These are phyloP conservation scores for Curvularia sp. DNA, from an alignment of 2,329 filamentous ascomycete genomes.

Conservation along the genomic window DNA sequence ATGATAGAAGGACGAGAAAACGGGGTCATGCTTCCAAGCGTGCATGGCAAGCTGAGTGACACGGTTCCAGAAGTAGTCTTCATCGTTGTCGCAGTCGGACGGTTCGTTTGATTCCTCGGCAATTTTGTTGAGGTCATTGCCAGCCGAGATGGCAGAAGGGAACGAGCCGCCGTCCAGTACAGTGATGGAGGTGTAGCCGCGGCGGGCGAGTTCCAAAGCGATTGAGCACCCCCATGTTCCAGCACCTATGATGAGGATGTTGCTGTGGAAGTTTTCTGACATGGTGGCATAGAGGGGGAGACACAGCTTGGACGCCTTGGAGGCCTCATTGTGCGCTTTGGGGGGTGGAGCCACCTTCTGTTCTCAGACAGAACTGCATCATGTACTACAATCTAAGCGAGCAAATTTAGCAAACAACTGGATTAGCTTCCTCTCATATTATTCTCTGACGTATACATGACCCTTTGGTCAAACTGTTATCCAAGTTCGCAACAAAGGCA, in stretches of 20 bases:
- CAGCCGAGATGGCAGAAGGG: conserved; percentile 56
- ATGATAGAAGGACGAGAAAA: conserved; percentile 56
- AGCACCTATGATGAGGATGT: conserved; percentile 56
- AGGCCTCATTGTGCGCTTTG: conserved; percentile 12
- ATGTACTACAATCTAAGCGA: background rate
- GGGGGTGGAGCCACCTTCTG: conserved; percentile 11
- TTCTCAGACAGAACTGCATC: conserved; percentile 6
- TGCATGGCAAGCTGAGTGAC: conserved; percentile 48
- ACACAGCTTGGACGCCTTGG: background rate
- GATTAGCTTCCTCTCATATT: background rate
- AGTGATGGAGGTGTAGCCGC: conserved; percentile 55
- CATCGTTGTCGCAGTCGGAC: conserved; percentile 36
- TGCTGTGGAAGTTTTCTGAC: conserved; percentile 9
- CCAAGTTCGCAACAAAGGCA: background rate
- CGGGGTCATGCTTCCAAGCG: conserved; percentile 54
- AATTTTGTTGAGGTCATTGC: conserved; percentile 60
- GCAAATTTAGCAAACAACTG: background rate
- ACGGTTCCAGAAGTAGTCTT: conserved; percentile 46
- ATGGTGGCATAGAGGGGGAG: conserved; percentile 2
- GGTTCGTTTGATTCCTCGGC: conserved; percentile 46
- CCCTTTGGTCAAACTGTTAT: background rate
- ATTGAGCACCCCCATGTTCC: conserved; percentile 61
- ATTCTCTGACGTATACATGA: conserved; percentile 3
- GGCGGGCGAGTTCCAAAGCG: conserved; percentile 57
- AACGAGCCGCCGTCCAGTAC: conserved; percentile 55